These are phyloP conservation scores for Moelleriella libera DNA, from an alignment of 2,329 filamentous ascomycete genomes.

Conservation along the genomic window DNA sequence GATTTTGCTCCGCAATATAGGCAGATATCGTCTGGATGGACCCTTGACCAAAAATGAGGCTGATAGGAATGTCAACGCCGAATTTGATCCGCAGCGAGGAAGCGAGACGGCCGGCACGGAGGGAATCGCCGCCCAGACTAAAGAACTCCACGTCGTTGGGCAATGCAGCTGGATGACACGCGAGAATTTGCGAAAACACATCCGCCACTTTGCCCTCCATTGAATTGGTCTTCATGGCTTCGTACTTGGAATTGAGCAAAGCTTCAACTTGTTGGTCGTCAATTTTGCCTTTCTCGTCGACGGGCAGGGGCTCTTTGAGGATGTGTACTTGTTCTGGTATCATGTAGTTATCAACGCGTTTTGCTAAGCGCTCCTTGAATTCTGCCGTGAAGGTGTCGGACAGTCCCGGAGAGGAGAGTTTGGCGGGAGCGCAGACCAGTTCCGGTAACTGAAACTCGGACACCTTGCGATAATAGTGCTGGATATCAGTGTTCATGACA, in stretches of 20 bases:
- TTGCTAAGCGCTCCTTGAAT: constrained; percentile 7
- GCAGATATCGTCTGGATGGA: constrained; percentile 24
- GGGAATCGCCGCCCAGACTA: constrained; percentile 36
- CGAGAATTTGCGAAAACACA: constrained; percentile 30
- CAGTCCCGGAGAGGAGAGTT: neutral
- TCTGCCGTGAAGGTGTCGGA: constrained; percentile 3
- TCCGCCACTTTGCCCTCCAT: constrained; percentile 24
- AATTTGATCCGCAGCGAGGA: constrained; percentile 36
- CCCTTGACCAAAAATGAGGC: constrained; percentile 34
- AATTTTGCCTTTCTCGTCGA: constrained; percentile 14
- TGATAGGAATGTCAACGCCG: constrained; percentile 32
- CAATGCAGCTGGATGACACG: constrained; percentile 22
- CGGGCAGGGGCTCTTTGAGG: constrained; percentile 19
- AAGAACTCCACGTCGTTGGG: constrained; percentile 32
- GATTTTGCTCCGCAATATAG: constrained; percentile 19
- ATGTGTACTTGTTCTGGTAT: constrained; percentile 22
- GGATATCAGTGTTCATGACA: constrained; percentile 6
- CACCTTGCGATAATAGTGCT: constrained; percentile 6
- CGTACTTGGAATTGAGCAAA: constrained; percentile 8
- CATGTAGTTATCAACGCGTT: constrained; percentile 17
- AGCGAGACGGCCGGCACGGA: constrained; percentile 36
- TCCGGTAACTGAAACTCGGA: constrained; percentile 5
- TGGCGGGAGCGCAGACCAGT: constrained; percentile 10
- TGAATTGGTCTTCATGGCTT: constrained; percentile 1
- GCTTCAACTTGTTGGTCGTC: constrained; percentile 21